phyloP scores from a whole-genome alignment of 305 asterid species.

The Ilex paraguariensis region DNA sequence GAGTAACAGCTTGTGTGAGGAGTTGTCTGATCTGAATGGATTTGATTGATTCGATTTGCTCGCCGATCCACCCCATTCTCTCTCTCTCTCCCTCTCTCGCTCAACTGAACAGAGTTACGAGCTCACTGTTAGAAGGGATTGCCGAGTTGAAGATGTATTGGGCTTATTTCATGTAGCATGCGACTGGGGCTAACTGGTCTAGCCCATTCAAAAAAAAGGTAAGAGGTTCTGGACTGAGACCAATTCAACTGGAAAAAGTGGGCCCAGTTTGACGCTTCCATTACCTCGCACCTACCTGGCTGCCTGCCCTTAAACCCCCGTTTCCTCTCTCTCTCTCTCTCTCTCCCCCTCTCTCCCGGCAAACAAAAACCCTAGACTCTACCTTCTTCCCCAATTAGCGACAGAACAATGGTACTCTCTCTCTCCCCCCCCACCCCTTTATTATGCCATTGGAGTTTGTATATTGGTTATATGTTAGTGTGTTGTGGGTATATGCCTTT shows the following conservation, averaged over 20 bases:
- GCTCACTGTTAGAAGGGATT: no score
- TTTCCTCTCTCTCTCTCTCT: not conserved
- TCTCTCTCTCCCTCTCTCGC: conserved; percentile 5
- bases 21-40: conserved; percentile 77
- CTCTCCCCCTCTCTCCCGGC: not conserved
- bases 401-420: not conserved
- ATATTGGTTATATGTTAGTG: no score
- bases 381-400: not conserved
- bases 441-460: no score
- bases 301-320: not conserved
- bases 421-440: not conserved
- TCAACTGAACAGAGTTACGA: no score
- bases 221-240: no score
- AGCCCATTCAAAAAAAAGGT: no score
- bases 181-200: no score
- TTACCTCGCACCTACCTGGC: no score
- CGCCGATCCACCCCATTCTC: conserved; percentile 89
- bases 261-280: not conserved
- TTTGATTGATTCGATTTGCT: conserved; percentile 85
- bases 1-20: conserved; percentile 74
- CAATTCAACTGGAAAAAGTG: no score
- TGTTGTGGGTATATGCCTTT: no score
- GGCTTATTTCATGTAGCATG: no score
- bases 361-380: not conserved
- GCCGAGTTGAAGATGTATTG: no score